These are phyloP conservation scores for Piromyces finnis DNA, from an alignment of 192 early-diverging fungal species.

Conservation along the genomic window DNA sequence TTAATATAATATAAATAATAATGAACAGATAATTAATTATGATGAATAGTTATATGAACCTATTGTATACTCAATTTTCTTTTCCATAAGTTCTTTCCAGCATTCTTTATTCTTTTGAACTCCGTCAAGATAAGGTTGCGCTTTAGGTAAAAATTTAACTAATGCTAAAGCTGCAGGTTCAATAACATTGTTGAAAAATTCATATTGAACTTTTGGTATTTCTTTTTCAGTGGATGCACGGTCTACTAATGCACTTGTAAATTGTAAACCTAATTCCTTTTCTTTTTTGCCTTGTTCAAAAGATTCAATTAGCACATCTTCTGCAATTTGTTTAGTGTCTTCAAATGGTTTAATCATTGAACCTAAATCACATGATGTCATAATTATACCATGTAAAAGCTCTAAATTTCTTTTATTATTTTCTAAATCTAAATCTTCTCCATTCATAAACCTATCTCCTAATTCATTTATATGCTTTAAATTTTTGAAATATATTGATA, in stretches of 20 bases:
- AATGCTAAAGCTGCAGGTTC: conserved; percentile 6
- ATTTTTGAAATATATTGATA: conserved; percentile 18
- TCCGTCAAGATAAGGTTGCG: not conserved
- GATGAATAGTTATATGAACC: not conserved
- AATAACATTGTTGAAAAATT: conserved; percentile 12
- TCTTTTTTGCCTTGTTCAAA: conserved; percentile 26
- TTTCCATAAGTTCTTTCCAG: not conserved
- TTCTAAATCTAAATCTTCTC: conserved; percentile 1
- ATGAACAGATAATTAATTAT: not conserved
- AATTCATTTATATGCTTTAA: conserved; percentile 7
- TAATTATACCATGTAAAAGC: conserved; percentile 9
- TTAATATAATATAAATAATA: too few relatives aligned
- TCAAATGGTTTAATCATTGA: conserved; percentile 22
- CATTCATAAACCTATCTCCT: not conserved
- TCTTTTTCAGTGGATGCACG: conserved; percentile 9
- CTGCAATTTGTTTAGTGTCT: conserved; percentile 9
- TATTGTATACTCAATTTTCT: not conserved
- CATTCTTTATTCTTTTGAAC: not conserved
- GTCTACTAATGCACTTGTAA: conserved; percentile 16
- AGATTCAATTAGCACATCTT: conserved; percentile 19
- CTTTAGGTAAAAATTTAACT: not conserved
- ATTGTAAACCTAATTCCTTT: conserved; percentile 15
- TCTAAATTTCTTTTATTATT: not conserved
- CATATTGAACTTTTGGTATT: conserved; percentile 19
- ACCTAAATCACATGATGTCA: conserved; percentile 19